Conservation (phyloP, 2,329 filamentous ascomycete genomes). For the Xylogone sp. region DNA sequence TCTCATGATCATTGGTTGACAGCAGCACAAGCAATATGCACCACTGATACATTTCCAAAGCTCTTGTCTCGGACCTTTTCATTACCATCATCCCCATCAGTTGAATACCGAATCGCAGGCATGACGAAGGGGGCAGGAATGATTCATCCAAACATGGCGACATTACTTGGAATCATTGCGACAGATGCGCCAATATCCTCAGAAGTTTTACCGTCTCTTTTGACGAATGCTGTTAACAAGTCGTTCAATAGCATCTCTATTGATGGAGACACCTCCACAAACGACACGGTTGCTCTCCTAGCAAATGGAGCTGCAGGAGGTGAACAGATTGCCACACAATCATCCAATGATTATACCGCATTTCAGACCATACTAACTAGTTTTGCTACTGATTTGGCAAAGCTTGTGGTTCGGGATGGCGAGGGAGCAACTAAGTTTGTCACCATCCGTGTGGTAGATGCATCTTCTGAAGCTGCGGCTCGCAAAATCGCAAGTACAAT, state of each 20-base stretch:
- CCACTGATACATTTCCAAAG: conserved; percentile 97
- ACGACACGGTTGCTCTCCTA: conserved; percentile 92
- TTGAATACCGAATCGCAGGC: conserved; percentile 81
- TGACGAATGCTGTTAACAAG: conserved; percentile 70
- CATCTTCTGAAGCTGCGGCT: conserved; percentile 65
- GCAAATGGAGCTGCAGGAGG: conserved; percentile 91
- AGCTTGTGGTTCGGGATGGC: conserved; percentile 92
- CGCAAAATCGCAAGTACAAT: conserved; percentile 82
- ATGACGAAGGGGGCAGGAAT: conserved; percentile 98
- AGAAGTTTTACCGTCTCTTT: conserved; percentile 61
- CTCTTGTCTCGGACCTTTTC: conserved; percentile 80
- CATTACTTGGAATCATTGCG: conserved; percentile 83
- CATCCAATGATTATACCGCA: conserved; percentile 61
- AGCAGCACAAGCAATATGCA: conserved; percentile 90
- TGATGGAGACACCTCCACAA: conserved; percentile 95
- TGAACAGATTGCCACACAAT: conserved; percentile 50
- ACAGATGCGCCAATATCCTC: conserved; percentile 83
- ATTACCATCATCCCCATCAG: conserved; percentile 72
- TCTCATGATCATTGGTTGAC: conserved; percentile 83
- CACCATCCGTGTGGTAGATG: conserved; percentile 78
- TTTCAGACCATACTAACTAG: conserved; percentile 68
- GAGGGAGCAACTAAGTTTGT: conserved; percentile 99
- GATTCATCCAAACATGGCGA: conserved; percentile 99
- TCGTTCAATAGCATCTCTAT: conserved; percentile 98
- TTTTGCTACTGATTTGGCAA: conserved; percentile 80